Conservation (phyloP, 2,329 filamentous ascomycete genomes). For the Rachicladosporium sp. region DNA sequence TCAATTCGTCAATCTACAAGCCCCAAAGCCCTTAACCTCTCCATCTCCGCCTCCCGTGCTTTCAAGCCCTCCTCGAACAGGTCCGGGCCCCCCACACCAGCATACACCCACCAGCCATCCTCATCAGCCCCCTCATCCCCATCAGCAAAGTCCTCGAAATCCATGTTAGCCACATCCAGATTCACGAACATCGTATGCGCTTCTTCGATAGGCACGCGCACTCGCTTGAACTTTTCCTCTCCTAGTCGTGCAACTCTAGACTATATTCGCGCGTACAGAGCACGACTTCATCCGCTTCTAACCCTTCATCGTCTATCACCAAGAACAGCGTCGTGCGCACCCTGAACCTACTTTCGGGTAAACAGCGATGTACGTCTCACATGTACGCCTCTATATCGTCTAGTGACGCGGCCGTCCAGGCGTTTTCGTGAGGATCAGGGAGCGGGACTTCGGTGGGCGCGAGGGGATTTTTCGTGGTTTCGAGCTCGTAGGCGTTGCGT, state of each 20-base stretch:
- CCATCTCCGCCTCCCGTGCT: background rate
- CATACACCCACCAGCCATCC: conserved; percentile 6
- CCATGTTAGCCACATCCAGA: conserved; percentile 11
- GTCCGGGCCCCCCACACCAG: background rate
- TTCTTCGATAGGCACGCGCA: conserved; percentile 7
- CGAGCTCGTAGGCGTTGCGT: conserved; percentile 5
- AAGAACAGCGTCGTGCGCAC: conserved; percentile 1
- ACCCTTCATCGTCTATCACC: conserved; percentile 7
- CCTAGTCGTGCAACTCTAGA: background rate
- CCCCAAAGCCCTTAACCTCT: background rate
- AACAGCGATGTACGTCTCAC: conserved; percentile 1
- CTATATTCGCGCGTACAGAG: background rate
- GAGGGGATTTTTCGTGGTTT: background rate
- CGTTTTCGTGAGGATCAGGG: conserved; percentile 1
- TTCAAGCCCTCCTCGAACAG: background rate
- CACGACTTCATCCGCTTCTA: background rate
- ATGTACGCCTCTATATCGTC: conserved; percentile 7
- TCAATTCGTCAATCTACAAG: background rate
- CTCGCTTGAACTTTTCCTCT: conserved; percentile 5
- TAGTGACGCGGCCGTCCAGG: conserved; percentile 5
- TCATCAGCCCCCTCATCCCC: conserved; percentile 3
- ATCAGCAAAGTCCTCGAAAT: conserved; percentile 8
- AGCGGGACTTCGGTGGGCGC: background rate
- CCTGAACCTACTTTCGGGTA: background rate
- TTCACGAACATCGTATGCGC: conserved; percentile 8